Conservation (phyloP, 2,329 filamentous ascomycete species). For the Trichocomaceae sp. region DNA sequence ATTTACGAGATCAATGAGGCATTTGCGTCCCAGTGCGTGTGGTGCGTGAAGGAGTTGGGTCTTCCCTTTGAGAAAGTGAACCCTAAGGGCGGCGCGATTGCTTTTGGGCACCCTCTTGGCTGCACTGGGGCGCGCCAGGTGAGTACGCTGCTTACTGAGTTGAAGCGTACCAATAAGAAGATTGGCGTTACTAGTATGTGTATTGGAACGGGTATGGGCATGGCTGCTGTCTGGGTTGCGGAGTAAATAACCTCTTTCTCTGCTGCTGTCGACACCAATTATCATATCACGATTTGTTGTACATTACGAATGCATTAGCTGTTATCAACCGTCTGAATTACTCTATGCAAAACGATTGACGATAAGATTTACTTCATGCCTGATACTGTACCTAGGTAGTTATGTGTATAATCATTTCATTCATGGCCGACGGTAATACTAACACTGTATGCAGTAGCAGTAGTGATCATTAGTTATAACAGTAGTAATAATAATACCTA, state of each 20-base stretch:
- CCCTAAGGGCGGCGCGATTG: slow-evolving; percentile 93
- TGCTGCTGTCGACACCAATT: not conserved
- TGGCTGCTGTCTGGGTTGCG: slow-evolving; percentile 93
- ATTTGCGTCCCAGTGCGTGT: slow-evolving; percentile 90
- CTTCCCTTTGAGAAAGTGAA: slow-evolving; percentile 84
- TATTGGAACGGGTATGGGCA: slow-evolving; percentile 93
- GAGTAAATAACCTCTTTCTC: slow-evolving; percentile 58
- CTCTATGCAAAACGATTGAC: too few species aligned
- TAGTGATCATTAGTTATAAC: not conserved
- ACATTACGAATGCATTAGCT: not conserved
- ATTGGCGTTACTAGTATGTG: slow-evolving; percentile 95
- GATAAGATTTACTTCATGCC: too few species aligned
- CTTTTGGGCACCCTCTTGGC: slow-evolving; percentile 89
- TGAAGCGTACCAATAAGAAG: slow-evolving; percentile 75
- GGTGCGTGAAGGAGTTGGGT: slow-evolving; percentile 82
- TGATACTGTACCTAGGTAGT: too few species aligned
- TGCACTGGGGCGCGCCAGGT: slow-evolving; percentile 93
- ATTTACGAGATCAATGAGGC: slow-evolving; percentile 99
- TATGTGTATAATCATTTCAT: not conserved
- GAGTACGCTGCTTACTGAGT: slow-evolving; percentile 82
- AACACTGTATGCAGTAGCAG: not conserved
- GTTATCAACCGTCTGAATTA: too few species aligned
- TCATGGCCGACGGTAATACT: not conserved
- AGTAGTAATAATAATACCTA: not conserved
- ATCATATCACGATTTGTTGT: not conserved